Evolutionary conservation across 2,329 filamentous ascomycete genomes (phyloP).

Genomic region (Aspergillus ochraceoroseus): DNA sequence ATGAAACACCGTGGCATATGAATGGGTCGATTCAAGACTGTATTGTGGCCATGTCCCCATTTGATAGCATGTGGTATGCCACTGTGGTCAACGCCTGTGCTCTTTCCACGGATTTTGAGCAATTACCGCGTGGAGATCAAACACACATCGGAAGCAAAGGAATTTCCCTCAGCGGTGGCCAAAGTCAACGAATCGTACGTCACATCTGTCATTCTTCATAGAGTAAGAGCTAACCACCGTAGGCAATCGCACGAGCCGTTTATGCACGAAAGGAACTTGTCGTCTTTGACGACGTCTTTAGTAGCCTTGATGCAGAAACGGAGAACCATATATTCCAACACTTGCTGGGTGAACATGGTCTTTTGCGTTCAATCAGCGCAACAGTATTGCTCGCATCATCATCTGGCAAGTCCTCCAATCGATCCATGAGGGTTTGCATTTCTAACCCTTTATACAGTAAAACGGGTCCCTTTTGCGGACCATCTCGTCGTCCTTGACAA

Average conservation of each 20-base stretch:
- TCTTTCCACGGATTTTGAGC: slow-evolving; percentile 38
- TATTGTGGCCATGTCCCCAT: slow-evolving; percentile 36
- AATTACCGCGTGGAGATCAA: slow-evolving; percentile 40
- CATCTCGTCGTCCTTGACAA: slow-evolving; percentile 40
- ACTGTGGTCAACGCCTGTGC: slow-evolving; percentile 37
- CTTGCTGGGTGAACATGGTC: slow-evolving; percentile 45
- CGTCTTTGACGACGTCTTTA: slow-evolving; percentile 51
- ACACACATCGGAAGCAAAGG: slow-evolving; percentile 51
- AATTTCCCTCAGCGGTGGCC: slow-evolving; percentile 50
- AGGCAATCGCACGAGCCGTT: slow-evolving; percentile 50
- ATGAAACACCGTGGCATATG: slow-evolving; percentile 41
- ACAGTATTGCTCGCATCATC: slow-evolving; percentile 42
- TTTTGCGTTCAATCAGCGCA: slow-evolving; percentile 40
- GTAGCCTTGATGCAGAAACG: slow-evolving; percentile 48
- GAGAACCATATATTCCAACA: slow-evolving; percentile 48
- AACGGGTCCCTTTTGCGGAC: slow-evolving; percentile 42
- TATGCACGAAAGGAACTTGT: slow-evolving; percentile 48
- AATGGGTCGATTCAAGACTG: slow-evolving; percentile 42
- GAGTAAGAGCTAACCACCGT: too few relatives aligned
- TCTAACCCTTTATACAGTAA: slow-evolving; percentile 23
- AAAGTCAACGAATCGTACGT: slow-evolving; percentile 49
- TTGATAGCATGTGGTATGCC: slow-evolving; percentile 38
- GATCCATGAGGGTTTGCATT: not conserved
- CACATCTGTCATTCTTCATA: not conserved
- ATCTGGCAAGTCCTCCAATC: slow-evolving; percentile 23